phyloP scores from a whole-genome alignment of 108 stramenopile species.

The Pelagomonas calceolata region DNA sequence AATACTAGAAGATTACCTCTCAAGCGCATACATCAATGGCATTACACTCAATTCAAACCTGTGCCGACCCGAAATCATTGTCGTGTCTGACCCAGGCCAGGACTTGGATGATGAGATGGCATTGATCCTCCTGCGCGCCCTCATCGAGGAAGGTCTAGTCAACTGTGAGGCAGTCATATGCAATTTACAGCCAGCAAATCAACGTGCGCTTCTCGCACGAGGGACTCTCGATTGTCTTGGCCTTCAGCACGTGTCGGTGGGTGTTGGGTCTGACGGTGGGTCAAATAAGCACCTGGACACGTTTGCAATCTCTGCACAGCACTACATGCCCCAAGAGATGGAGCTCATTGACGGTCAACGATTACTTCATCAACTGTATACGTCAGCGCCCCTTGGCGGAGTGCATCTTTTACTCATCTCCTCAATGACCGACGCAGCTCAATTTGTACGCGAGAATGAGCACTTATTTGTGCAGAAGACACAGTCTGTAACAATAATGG shows the following conservation, averaged over 20 bases:
- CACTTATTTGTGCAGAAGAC: constrained; percentile 32
- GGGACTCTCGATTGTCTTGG: constrained; percentile 36
- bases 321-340: too few relatives aligned
- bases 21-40: too few relatives aligned
- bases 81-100: constrained; percentile 37
- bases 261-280: constrained; percentile 37
- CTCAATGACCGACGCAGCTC: constrained; percentile 37
- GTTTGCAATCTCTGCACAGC: not conserved
- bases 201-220: constrained; percentile 28
- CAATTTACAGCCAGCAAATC: too few relatives aligned
- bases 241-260: constrained; percentile 33
- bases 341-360: too few relatives aligned
- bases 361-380: too few relatives aligned
- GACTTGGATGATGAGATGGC: constrained; percentile 44
- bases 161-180: constrained; percentile 16
- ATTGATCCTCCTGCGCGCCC: constrained; percentile 34
- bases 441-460: constrained; percentile 36
- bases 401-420: constrained; percentile 21
- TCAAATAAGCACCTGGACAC: constrained; percentile 21
- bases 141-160: constrained; percentile 25
- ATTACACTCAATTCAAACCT: too few relatives aligned
- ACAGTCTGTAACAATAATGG: constrained; percentile 36
- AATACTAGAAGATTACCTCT: too few relatives aligned
- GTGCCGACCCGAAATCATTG: constrained; percentile 11
- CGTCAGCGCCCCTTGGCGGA: too few relatives aligned